Percentiles rank a stretch among this genome's conserved stretches.
Evolutionary conservation across 83 land plant species (phyloP).

Genomic region (Picea mariana): DNA sequence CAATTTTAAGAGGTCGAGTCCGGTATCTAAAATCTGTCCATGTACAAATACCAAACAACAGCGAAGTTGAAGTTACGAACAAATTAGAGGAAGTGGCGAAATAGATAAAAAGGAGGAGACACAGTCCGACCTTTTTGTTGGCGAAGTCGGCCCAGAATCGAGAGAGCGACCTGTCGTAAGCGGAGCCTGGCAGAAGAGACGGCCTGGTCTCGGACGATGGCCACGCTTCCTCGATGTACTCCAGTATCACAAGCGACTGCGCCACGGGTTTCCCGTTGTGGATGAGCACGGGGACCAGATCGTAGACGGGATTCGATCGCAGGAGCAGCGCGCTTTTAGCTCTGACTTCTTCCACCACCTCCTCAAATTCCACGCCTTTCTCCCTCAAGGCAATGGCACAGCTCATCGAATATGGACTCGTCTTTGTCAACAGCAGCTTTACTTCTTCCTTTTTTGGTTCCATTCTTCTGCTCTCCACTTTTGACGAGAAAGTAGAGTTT

Average conservation of each 20-base stretch:
- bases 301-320: background rate
- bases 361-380: background rate
- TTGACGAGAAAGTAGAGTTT: too few relatives aligned
- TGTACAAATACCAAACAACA: too few relatives aligned
- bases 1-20: too few relatives aligned
- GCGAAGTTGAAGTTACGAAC: too few relatives aligned
- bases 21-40: background rate
- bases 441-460: background rate
- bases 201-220: too few relatives aligned
- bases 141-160: conserved; percentile 3
- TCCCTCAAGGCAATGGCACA: background rate
- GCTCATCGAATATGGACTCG: conserved; percentile 3
- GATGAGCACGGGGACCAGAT: background rate
- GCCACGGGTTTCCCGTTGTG: too few relatives aligned
- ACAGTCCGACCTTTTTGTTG: background rate
- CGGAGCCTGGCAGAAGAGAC: too few relatives aligned
- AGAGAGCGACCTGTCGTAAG: background rate
- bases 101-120: background rate
- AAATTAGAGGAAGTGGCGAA: too few relatives aligned
- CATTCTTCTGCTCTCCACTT: background rate
- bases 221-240: too few relatives aligned
- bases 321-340: background rate
- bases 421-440: background rate
- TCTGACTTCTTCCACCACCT: background rate
- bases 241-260: too few relatives aligned